Evolutionary conservation across 2,329 filamentous ascomycete species (phyloP).

Genomic region (Calycina herbarum): DNA sequence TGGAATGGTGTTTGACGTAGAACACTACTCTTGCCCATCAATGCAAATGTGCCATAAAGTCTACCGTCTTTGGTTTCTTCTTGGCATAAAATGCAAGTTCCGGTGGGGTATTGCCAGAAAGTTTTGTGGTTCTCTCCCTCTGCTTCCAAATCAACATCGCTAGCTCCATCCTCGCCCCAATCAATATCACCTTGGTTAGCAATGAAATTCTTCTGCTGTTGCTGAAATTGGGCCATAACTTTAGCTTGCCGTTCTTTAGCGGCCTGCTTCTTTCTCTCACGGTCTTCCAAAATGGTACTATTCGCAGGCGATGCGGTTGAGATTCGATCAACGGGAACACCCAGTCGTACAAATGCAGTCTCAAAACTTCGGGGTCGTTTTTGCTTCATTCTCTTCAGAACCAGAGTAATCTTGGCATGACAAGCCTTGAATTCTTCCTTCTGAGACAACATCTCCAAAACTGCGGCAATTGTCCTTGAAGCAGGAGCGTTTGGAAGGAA

Average conservation of each 20-base stretch:
- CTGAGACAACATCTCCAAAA: constrained; percentile 60
- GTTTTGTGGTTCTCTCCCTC: constrained; percentile 66
- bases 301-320: constrained; percentile 80
- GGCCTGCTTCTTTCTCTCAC: constrained; percentile 84
- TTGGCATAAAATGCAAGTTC: constrained; percentile 94
- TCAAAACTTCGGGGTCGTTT: constrained; percentile 75
- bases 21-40: constrained; percentile 83
- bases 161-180: constrained; percentile 80
- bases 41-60: constrained; percentile 90
- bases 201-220: constrained; percentile 94
- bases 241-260: constrained; percentile 85
- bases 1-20: constrained; percentile 82
- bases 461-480: constrained; percentile 62
- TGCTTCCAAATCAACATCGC: constrained; percentile 64
- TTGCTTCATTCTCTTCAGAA: constrained; percentile 82
- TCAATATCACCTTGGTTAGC: constrained; percentile 84
- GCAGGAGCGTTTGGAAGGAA: constrained; percentile 57
- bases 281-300: constrained; percentile 58
- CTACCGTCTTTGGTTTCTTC: constrained; percentile 89
- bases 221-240: constrained; percentile 97
- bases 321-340: constrained; percentile 73
- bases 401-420: constrained; percentile 79
- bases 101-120: constrained; percentile 85
- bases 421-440: constrained; percentile 79
- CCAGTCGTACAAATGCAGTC: constrained; percentile 61